phyloP scores from a whole-genome alignment of 352 stramenopile species.

The Phytophthora syringae region DNA sequence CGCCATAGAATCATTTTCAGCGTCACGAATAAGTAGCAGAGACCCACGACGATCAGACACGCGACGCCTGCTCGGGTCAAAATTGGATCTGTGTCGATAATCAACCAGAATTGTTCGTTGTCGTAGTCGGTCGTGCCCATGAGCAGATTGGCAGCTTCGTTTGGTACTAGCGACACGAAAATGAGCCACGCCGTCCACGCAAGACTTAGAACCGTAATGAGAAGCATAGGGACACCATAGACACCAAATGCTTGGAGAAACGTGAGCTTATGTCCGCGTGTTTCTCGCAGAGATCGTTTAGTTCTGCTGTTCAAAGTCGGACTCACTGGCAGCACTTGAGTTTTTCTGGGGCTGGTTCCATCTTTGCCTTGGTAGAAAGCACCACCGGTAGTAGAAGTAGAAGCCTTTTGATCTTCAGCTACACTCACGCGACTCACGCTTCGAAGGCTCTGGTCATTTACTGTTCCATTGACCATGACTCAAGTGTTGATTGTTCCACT shows the following conservation, averaged over 20 bases:
- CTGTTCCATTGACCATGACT: neutral
- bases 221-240: slow-evolving; percentile 11
- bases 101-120: slow-evolving; percentile 34
- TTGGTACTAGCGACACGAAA: slow-evolving; percentile 24
- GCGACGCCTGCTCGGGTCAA: slow-evolving; percentile 1
- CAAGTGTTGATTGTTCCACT: neutral
- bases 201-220: slow-evolving; percentile 12
- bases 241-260: slow-evolving; percentile 17
- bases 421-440: neutral
- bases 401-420: neutral
- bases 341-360: neutral
- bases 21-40: slow-evolving; percentile 20
- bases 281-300: slow-evolving; percentile 1
- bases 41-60: slow-evolving; percentile 1
- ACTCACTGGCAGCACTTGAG: slow-evolving; percentile 4
- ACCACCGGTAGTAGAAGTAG: too few relatives aligned
- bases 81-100: slow-evolving; percentile 9
- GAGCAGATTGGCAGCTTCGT: slow-evolving; percentile 28
- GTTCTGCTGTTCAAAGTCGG: slow-evolving; percentile 1
- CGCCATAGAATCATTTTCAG: slow-evolving; percentile 27
- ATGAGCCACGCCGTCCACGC: slow-evolving; percentile 29
- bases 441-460: neutral
- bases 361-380: neutral
- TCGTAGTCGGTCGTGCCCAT: slow-evolving; percentile 36
- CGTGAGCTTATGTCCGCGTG: neutral